A percentile compares a stretch with the other conserved stretches of the same genome.
These are phyloP conservation scores for Epichloe bromicola DNA, from an alignment of 2,329 filamentous ascomycete genomes.

Conservation along the genomic window DNA sequence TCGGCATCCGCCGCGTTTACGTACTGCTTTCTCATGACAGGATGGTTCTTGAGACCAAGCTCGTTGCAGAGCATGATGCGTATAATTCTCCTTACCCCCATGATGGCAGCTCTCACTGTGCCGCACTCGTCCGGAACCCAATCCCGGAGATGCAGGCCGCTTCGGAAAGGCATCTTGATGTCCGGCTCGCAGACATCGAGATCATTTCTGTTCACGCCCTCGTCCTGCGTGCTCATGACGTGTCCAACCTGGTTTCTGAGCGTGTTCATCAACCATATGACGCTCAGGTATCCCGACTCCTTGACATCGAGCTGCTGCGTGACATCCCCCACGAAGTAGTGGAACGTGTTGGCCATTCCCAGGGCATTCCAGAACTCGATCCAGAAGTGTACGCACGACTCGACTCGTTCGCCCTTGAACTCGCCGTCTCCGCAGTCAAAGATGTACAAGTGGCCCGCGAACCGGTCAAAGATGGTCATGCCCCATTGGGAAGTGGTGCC, in stretches of 20 bases:
- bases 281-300: conserved; percentile 8
- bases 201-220: background rate
- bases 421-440: conserved; percentile 8
- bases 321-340: conserved; percentile 8
- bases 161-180: background rate
- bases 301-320: background rate
- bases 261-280: conserved; percentile 9
- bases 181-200: background rate
- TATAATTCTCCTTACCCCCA: conserved; percentile 5
- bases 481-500: conserved; percentile 7
- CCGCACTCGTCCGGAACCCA: conserved; percentile 7
- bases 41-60: conserved; percentile 6
- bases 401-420: conserved; percentile 5
- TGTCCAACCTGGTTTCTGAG: conserved; percentile 10
- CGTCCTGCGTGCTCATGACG: conserved; percentile 1
- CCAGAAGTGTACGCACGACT: conserved; percentile 10
- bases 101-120: background rate
- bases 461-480: conserved; percentile 13
- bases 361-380: conserved; percentile 9
- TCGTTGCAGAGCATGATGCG: conserved; percentile 9
- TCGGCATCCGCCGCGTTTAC: background rate
- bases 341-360: conserved; percentile 9
- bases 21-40: conserved; percentile 4
- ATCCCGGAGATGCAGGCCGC: conserved; percentile 5
- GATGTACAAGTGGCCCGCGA: conserved; percentile 9